A percentile compares a stretch with the other conserved stretches of the same genome.
phyloP scores from a whole-genome alignment of 306 rosid genomes.

The Clitoria ternatea region DNA sequence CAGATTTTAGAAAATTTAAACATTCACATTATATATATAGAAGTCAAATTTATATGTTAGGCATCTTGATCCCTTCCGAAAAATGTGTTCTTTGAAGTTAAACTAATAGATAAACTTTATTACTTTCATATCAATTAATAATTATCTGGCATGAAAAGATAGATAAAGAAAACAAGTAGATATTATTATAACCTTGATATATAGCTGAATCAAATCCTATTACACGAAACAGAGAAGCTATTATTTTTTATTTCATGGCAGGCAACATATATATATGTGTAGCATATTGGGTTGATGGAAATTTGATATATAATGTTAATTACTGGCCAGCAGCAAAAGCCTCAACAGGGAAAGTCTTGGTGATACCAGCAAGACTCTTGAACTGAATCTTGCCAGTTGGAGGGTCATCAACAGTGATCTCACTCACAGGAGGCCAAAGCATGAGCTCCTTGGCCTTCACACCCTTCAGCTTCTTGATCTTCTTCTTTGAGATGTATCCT shows the following conservation, averaged over 20 bases:
- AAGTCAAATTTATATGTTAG: no score
- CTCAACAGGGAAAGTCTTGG: conserved; percentile 81
- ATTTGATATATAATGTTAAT: background rate
- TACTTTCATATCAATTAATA: background rate
- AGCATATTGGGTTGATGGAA: no score
- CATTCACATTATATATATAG: no score
- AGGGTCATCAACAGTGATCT: conserved; percentile 48
- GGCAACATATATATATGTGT: background rate
- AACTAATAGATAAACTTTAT: no score
- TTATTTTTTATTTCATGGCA: conserved; percentile 7
- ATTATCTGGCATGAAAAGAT: background rate
- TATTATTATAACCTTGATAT: background rate
- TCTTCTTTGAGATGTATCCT: conserved; percentile 53
- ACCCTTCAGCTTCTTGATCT: conserved; percentile 77
- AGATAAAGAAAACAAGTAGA: background rate
- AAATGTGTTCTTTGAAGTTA: no score
- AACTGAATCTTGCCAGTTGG: conserved; percentile 71
- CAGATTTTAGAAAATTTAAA: no score
- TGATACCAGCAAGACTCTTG: conserved; percentile 93
- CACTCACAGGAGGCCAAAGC: conserved; percentile 93
- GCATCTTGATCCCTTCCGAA: no score
- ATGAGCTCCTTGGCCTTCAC: conserved; percentile 89
- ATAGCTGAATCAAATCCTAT: background rate
- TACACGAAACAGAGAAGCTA: background rate
- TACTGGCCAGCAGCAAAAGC: conserved; percentile 91